Conservation (phyloP, 306 rosid genomes). For the Prunus mira region DNA sequence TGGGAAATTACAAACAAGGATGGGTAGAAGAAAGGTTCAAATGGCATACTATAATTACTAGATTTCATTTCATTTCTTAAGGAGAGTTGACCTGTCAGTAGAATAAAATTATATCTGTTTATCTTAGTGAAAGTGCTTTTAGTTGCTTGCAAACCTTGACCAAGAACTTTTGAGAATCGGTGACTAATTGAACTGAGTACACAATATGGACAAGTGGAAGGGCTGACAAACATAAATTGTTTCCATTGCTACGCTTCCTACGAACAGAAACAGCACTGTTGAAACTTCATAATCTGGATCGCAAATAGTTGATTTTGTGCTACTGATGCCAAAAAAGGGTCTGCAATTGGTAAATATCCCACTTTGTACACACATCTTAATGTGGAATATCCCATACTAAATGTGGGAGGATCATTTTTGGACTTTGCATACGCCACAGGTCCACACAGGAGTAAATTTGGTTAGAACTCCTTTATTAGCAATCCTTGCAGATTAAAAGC, state of each 20-base stretch:
- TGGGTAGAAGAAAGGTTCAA: background rate
- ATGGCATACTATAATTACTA: background rate
- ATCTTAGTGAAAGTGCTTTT: background rate
- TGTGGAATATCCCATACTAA: background rate
- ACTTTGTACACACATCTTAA: background rate
- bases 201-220: background rate
- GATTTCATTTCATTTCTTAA: background rate
- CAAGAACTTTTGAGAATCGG: background rate
- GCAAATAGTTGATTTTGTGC: background rate
- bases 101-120: background rate
- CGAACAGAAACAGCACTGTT: background rate
- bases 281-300: background rate
- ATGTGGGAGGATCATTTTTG: background rate
- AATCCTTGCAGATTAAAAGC: background rate
- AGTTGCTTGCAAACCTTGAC: background rate
- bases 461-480: background rate
- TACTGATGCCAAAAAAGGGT: background rate
- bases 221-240: background rate
- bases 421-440: background rate
- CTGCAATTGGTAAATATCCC: background rate
- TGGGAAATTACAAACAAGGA: slow-evolving; percentile 1
- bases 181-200: background rate
- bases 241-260: background rate
- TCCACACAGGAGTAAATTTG: background rate
- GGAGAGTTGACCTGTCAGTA: background rate